Base-by-base conservation (phyloP, 257 asterid species). In the Linderniella brevidens region DNA sequence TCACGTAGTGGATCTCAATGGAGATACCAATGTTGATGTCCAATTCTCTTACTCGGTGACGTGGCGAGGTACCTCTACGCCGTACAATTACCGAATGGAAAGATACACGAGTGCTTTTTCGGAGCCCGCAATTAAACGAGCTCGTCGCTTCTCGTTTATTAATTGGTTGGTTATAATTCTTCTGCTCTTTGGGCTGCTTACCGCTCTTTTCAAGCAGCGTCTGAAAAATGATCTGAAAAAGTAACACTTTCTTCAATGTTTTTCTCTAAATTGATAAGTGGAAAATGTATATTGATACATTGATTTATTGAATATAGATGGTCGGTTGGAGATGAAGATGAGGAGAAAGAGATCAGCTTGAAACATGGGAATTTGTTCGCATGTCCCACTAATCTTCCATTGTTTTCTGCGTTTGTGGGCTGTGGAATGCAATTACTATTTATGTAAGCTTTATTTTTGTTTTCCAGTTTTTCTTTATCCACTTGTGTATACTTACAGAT, bases 291-390 rank as follows among this genome's bases (percentile, higher is more conserved):
- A 55, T 47, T 53, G 11, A 43, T 48, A 50, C 13, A 50, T 55
- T 48, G 19, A 58, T 20, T 48, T 19, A n/a, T 61, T 46, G 44
- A 37, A 47, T 61, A 62, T 19, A 87, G 98, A 68, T 69, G 63
- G 78, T 50, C 90, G 5, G 59, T 61, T 55, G 76, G 75, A 54
- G 86, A 78, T 67, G 94, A 76, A 63, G 94, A 80, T 56, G 97
- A 78, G 72, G 92, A 74, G 64, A 78, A 70, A 57, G 95, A 84
- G 64, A 78, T 71, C 50, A 88, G 90, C 20, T 72, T 80, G 95
- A 84, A 79, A 68, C 67, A 76, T 5, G 75, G 72, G 39, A 93
- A 83, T 41, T 83, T 74, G 37, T 70, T 78, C 64, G 65, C 77
- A 66, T 74, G 76, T 69, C 95, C 93, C 17, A 42, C 78, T 12